A percentile compares a stretch with the other conserved stretches of the same genome.
These are phyloP conservation scores for Rhodamnia argentea DNA, from an alignment of 345 rosid species.

Conservation along the genomic window DNA sequence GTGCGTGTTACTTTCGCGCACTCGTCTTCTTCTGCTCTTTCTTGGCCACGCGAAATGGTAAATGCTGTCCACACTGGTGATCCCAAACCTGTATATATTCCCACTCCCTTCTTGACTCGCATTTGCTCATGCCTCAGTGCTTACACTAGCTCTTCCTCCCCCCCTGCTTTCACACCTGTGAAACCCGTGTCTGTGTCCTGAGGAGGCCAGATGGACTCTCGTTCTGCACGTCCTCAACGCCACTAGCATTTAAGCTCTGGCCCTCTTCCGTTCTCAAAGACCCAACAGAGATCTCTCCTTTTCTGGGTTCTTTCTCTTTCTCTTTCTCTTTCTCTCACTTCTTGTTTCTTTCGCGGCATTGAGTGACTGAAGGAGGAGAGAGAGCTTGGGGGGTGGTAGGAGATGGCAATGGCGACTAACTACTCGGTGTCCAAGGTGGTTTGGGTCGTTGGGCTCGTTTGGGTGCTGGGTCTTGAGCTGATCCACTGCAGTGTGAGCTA, in stretches of 20 bases:
- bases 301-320: neutral
- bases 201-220: neutral
- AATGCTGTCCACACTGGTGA: neutral
- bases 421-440: slow-evolving; percentile 22
- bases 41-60: neutral
- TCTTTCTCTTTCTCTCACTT: neutral
- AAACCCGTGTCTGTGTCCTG: neutral
- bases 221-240: neutral
- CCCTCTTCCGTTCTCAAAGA: neutral
- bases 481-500: slow-evolving; percentile 62
- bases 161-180: neutral
- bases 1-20: neutral
- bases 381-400: neutral
- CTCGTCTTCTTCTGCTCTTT: neutral
- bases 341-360: neutral
- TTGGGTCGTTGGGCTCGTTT: slow-evolving; percentile 25
- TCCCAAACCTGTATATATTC: neutral
- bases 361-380: neutral
- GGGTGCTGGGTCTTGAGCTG: slow-evolving; percentile 32
- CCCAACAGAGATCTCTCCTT: neutral
- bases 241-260: neutral
- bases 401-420: slow-evolving; percentile 31
- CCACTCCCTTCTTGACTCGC: neutral
- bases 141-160: neutral
- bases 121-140: neutral